These are phyloP conservation scores for Pachyrhizus erosus DNA, from an alignment of 306 rosid genomes.

Conservation along the genomic window DNA sequence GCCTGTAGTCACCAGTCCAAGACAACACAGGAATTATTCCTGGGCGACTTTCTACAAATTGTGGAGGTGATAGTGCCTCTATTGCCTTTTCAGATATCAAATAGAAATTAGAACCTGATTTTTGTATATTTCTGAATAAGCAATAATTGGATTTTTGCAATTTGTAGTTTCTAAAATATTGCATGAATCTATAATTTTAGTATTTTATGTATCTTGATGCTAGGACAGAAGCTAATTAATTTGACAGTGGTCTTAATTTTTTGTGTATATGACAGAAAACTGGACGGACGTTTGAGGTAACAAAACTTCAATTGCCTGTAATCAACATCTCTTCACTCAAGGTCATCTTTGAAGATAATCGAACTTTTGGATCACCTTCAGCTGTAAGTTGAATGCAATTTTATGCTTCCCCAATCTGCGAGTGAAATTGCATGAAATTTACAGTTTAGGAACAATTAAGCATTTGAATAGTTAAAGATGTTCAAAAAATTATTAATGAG, in stretches of 20 bases:
- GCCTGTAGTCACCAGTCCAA: conserved; percentile 95
- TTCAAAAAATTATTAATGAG: neutral
- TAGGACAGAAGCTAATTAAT: conserved; percentile 35
- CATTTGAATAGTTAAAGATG: conserved; percentile 8
- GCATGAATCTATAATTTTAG: conserved; percentile 7
- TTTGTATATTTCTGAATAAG: conserved; percentile 31
- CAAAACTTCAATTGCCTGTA: conserved; percentile 85
- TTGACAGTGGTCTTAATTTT: conserved; percentile 29
- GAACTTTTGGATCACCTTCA: conserved; percentile 88
- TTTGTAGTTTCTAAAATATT: conserved; percentile 23
- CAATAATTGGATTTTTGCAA: conserved; percentile 32
- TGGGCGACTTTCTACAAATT: conserved; percentile 76
- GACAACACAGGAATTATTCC: conserved; percentile 81
- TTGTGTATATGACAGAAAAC: conserved; percentile 64
- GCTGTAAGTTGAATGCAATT: conserved; percentile 71
- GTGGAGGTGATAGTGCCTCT: conserved; percentile 76
- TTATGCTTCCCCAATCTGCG: neutral
- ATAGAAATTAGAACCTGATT: conserved; percentile 32
- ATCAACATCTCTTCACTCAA: conserved; percentile 81
- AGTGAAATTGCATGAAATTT: neutral
- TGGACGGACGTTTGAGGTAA: conserved; percentile 78
- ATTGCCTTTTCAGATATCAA: conserved; percentile 35
- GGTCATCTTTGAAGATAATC: conserved; percentile 87
- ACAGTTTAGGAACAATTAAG: neutral
- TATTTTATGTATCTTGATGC: conserved; percentile 32